Evolutionary conservation across 2,329 filamentous ascomycete genomes (phyloP), one percentile per base, ranked within the genome.

Genomic region (Fusarium transvaalense): DNA sequence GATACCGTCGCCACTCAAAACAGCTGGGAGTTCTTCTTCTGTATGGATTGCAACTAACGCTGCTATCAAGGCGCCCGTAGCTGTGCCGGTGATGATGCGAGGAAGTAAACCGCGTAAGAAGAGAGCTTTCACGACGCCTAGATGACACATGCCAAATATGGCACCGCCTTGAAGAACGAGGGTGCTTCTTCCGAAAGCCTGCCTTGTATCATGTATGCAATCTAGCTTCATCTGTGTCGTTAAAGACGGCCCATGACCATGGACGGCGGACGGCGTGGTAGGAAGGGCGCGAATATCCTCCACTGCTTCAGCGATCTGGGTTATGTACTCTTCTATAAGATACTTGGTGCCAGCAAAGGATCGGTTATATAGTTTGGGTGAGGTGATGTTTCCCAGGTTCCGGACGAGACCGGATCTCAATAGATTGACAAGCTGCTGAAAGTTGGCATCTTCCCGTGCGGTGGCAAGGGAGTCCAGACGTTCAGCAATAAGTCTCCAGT

Each of bases 311-410:
- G 91, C 91, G 35, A 97, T 90, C 75, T 95, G 90, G 1, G 90
- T 89, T 65, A 97, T 90, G 76, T 97, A 97, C 78, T 97, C 92
- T 76, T 97, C 94, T 65, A 97, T 97, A 47, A 97, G 82, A 54
- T 92, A 87, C 77, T 97, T 97, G 1, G 94, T 97, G 17, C 94
- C 94, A 2, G 92, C 91, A 76, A 96, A 96, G 14, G 93, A 91
- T 60, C 91, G 87, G 73, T 94, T 94, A 81, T 94, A 97, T 2
- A 97, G 83, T 66, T 89, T 89, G 3, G 92, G 89, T 2, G 91
- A 88, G 1, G 92, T 93, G 72, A 97, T 97, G 76, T 97, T 97
- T 60, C 93, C 94, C n/a, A 97, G 83, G 74, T 97, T 97, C 35
- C 94, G 89, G 31, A 97, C 87, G 19, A 91, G 83, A 5, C 89